phyloP scores from a whole-genome alignment of 495 filamentous ascomycete species.

The Lasiosphaeriaceae sp. region DNA sequence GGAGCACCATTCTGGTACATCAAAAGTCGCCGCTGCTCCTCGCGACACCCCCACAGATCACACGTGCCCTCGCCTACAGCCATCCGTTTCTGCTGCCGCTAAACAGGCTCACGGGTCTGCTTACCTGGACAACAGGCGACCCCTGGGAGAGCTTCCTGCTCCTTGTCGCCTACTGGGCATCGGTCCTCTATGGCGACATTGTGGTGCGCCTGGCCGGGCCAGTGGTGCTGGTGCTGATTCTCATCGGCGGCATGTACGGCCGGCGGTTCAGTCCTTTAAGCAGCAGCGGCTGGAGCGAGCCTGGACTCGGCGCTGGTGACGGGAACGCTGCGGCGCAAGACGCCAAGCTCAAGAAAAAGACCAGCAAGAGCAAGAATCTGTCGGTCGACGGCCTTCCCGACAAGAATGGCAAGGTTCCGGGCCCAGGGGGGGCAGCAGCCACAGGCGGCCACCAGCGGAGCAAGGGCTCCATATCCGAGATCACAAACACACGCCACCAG shows the following conservation, averaged over 20 bases:
- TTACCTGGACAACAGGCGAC: slow-evolving; percentile 91
- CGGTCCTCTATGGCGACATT: slow-evolving; percentile 78
- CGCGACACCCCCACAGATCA: slow-evolving; percentile 90
- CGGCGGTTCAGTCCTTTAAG: slow-evolving; percentile 86
- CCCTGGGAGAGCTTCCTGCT: slow-evolving; percentile 96
- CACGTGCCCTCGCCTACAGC: slow-evolving; percentile 85
- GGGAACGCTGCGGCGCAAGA: slow-evolving; percentile 9
- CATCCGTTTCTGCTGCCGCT: slow-evolving; percentile 87
- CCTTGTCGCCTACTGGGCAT: slow-evolving; percentile 77
- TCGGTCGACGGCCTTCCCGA: slow-evolving; percentile 34
- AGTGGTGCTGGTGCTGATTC: slow-evolving; percentile 66
- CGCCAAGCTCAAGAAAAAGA: slow-evolving; percentile 17
- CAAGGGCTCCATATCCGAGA: slow-evolving; percentile 50
- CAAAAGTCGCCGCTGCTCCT: slow-evolving; percentile 92
- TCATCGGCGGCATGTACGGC: slow-evolving; percentile 91
- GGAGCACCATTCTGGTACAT: slow-evolving; percentile 90
- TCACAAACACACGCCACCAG: slow-evolving; percentile 61
- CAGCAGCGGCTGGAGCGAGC: slow-evolving; percentile 68
- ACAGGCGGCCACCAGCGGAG: slow-evolving; percentile 45
- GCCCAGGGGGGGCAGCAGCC: slow-evolving; percentile 22
- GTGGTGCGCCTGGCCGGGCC: slow-evolving; percentile 78
- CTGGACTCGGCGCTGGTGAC: slow-evolving; percentile 23
- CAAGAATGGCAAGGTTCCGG: slow-evolving; percentile 46
- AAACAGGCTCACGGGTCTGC: slow-evolving; percentile 74
- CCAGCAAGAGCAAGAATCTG: slow-evolving; percentile 28